phyloP scores from a whole-genome alignment of 257 asterid species.

The Nicotiana undulata region DNA sequence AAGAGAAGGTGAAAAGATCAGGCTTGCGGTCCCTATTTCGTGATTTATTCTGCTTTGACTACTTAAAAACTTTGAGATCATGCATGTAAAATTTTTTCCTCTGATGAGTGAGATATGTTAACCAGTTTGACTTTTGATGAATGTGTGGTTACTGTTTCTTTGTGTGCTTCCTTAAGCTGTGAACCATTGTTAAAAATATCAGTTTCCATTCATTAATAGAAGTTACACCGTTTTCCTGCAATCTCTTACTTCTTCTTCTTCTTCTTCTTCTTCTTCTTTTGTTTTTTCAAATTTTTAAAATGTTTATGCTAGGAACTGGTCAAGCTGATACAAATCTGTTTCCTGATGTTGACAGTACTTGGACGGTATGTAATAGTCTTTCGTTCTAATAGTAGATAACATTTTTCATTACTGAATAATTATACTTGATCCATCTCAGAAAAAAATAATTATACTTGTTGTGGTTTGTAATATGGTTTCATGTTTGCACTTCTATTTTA shows the following conservation, averaged over 20 bases:
- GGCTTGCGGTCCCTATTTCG: not conserved
- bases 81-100: not conserved
- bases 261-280: not conserved
- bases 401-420: not conserved
- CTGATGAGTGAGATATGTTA: not conserved
- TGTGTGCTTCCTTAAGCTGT: not conserved
- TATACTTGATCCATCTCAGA: too few species aligned
- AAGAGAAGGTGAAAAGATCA: not conserved
- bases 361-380: conserved; percentile 39
- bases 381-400: not conserved
- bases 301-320: conserved; percentile 44
- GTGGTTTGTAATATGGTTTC: not conserved
- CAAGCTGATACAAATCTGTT: conserved; percentile 66
- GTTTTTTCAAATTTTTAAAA: not conserved
- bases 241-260: not conserved
- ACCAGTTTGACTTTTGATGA: not conserved
- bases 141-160: not conserved
- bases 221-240: not conserved
- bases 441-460: not conserved
- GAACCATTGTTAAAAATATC: not conserved
- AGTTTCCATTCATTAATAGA: not conserved
- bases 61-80: not conserved
- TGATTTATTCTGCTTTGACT: not conserved
- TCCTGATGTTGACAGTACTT: conserved; percentile 86
- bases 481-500: not conserved